Conservation (phyloP, 768 basidiomycete genomes). For the Vararia minispora region DNA sequence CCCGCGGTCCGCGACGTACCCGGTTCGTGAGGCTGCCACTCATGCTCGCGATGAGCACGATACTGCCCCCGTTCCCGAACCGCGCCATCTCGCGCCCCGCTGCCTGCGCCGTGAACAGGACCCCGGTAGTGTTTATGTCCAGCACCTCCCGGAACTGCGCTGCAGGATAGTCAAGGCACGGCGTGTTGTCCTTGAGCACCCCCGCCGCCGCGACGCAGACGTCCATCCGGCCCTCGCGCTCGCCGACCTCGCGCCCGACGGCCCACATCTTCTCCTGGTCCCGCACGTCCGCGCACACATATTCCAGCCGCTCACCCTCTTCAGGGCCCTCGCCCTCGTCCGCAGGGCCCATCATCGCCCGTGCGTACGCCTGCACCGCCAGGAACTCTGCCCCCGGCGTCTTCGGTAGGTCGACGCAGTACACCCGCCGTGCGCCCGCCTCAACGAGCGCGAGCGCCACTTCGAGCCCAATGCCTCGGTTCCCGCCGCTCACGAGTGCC, state of each 20-base stretch:
- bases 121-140: slow-evolving; percentile 46
- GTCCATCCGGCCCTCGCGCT: slow-evolving; percentile 62
- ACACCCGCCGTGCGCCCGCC: slow-evolving; percentile 57
- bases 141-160: slow-evolving; percentile 56
- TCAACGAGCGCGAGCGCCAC: slow-evolving; percentile 68
- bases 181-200: slow-evolving; percentile 45
- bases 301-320: slow-evolving; percentile 35
- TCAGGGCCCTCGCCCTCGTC: slow-evolving; percentile 7
- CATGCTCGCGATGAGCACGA: slow-evolving; percentile 34
- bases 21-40: slow-evolving; percentile 49
- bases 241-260: slow-evolving; percentile 44
- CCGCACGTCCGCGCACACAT: slow-evolving; percentile 53
- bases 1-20: slow-evolving; percentile 24
- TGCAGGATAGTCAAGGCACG: slow-evolving; percentile 57
- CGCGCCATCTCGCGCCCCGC: slow-evolving; percentile 25
- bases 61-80: slow-evolving; percentile 26
- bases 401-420: slow-evolving; percentile 54
- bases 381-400: slow-evolving; percentile 48
- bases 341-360: slow-evolving; percentile 21
- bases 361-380: slow-evolving; percentile 40
- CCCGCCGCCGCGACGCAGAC: slow-evolving; percentile 73
- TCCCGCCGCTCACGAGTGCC: slow-evolving; percentile 29
- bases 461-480: slow-evolving; percentile 65
- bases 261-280: slow-evolving; percentile 52
- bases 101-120: slow-evolving; percentile 26